Evolutionary conservation across 2,329 filamentous ascomycete species (phyloP).

Genomic region (Davidsoniella virescens): DNA sequence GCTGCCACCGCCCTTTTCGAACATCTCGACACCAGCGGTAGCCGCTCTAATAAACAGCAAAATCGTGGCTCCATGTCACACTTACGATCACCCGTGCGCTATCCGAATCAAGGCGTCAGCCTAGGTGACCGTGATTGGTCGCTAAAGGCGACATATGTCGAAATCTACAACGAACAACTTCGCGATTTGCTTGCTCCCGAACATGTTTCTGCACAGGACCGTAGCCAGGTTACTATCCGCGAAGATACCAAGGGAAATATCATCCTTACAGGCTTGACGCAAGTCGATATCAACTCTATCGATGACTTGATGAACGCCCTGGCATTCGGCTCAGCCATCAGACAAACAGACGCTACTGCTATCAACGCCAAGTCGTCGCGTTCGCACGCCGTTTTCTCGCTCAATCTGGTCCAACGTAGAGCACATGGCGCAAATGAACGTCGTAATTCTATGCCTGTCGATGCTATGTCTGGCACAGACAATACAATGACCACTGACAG

Average conservation of each 20-base stretch:
- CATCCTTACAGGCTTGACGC: constrained; percentile 73
- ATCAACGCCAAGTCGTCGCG: constrained; percentile 96
- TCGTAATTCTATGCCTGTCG: constrained; percentile 71
- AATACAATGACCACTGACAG: constrained; percentile 77
- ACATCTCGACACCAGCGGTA: constrained; percentile 50
- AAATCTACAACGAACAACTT: constrained; percentile 96
- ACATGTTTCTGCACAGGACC: constrained; percentile 48
- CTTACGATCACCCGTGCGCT: constrained; percentile 62
- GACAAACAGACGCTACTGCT: constrained; percentile 91
- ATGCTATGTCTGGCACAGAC: constrained; percentile 52
- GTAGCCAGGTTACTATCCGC: constrained; percentile 70
- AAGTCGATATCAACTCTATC: constrained; percentile 76
- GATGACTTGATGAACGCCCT: constrained; percentile 81
- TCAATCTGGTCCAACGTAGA: constrained; percentile 83
- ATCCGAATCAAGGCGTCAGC: constrained; percentile 36
- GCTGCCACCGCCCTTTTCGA: constrained; percentile 80
- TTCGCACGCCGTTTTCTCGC: constrained; percentile 90
- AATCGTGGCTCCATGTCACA: constrained; percentile 59
- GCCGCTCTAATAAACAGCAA: constrained; percentile 27
- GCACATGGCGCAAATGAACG: constrained; percentile 50
- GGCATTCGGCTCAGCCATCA: constrained; percentile 83
- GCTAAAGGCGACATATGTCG: constrained; percentile 82
- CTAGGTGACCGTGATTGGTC: constrained; percentile 66
- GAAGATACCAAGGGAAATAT: constrained; percentile 94
- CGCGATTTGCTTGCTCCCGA: constrained; percentile 80